These are phyloP conservation scores for Diversispora epigaea DNA, from an alignment of 192 early-diverging fungal species.

Conservation along the genomic window DNA sequence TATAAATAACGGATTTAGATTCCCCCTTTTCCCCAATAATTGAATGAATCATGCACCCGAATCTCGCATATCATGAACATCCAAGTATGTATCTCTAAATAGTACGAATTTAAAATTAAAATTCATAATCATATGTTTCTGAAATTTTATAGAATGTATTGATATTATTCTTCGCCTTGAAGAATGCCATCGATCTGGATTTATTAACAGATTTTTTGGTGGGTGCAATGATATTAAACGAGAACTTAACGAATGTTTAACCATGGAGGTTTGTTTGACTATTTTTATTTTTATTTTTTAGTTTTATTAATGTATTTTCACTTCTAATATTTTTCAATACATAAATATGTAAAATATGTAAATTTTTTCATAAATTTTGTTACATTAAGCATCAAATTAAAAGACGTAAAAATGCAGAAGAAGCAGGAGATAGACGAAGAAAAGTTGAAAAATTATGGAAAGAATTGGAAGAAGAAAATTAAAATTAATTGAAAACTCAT, in stretches of 20 bases:
- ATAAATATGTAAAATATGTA: neutral
- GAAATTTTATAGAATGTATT: slow-evolving; percentile 37
- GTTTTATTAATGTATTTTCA: neutral
- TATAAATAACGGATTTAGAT: no score
- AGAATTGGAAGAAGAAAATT: slow-evolving; percentile 41
- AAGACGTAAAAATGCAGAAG: slow-evolving; percentile 48
- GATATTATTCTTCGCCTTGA: slow-evolving; percentile 55
- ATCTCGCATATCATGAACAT: slow-evolving; percentile 41
- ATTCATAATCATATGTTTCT: neutral
- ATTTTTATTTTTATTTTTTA: slow-evolving; percentile 20
- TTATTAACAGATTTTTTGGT: slow-evolving; percentile 54
- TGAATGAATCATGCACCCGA: slow-evolving; percentile 42
- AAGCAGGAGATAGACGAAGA: slow-evolving; percentile 45
- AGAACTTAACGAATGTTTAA: slow-evolving; percentile 53
- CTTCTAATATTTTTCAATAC: neutral
- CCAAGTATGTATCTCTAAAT: slow-evolving; percentile 23
- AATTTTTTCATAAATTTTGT: neutral
- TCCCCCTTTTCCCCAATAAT: no score
- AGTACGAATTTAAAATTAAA: neutral
- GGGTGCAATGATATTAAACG: slow-evolving; percentile 51
- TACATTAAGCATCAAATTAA: slow-evolving; percentile 46
- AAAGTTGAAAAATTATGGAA: slow-evolving; percentile 52
- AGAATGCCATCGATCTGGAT: slow-evolving; percentile 48
- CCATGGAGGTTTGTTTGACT: slow-evolving; percentile 42
- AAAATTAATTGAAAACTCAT: neutral